Evolutionary conservation across 768 basidiomycete genomes (phyloP), one percentile per base, ranked within the genome.

Genomic region (Trametes villosa): DNA sequence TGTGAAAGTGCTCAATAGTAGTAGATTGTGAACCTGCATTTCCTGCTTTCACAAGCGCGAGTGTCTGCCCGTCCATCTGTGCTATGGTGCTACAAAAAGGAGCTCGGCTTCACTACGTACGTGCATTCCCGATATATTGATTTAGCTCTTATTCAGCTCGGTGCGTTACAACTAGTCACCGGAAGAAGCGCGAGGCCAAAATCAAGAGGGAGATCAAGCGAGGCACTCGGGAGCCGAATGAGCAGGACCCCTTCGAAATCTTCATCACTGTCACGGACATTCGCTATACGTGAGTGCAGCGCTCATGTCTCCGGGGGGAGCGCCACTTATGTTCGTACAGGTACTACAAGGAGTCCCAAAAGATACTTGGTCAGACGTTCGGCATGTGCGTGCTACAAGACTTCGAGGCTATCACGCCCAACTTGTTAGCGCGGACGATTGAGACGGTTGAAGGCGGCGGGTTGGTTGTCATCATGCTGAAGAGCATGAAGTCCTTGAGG

Each of bases 261-360:
- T 99, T 99, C 71, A 88, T 98, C 13, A 92, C 93, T 0, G 96
- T 98, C n/a, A 98, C 96, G 4, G 96, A 99, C 73, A 98, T 99
- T 60, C 88, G 96, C 57, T 99, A 99, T 79, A 94, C 92, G 87
- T 95, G 71, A 70, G 89, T 83, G 33, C 11, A 38, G 52, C 17
- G 47, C n/a, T 20, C 31, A n/a, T 2, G n/a, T 31, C 17, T 26
- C 15, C 17, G 38, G 40, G 63, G 48, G 34, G 27, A 51, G 27
- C 31, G 46, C 18, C 36, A 46, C 36, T 41, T 11, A 38, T 22
- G 36, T 33, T 9, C 40, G 11, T 33, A 18, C 31, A 68, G 91
- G 47, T 96, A 98, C 78, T 98, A 98, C 80, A 97, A 97, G 72
- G 96, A 98, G 68, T 94, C 95, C 0, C 87, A 96, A 49, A 97